A percentile compares a stretch with the other conserved stretches of the same genome.
Evolutionary conservation across 768 basidiomycete genomes (phyloP).

Genomic region (Lentinula lateritia): DNA sequence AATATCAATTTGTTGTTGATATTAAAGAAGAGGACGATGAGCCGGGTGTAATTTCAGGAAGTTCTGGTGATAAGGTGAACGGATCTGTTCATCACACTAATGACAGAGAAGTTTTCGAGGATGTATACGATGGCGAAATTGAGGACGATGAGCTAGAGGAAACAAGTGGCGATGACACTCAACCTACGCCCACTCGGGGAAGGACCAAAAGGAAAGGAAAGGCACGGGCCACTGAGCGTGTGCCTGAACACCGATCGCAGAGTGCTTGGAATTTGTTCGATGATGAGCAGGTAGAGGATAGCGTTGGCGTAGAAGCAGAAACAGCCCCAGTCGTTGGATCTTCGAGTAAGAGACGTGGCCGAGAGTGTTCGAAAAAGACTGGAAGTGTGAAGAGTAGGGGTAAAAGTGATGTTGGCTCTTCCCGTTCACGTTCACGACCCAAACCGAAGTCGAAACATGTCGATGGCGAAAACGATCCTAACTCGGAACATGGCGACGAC

Average conservation of each 20-base stretch:
- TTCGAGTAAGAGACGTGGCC: background rate
- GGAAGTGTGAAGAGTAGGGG: background rate
- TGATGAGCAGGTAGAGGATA: background rate
- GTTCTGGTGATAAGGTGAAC: background rate
- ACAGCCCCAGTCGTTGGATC: background rate
- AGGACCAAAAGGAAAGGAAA: background rate
- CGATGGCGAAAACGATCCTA: background rate
- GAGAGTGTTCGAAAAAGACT: background rate
- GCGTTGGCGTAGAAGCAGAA: background rate
- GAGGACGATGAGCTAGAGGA: background rate
- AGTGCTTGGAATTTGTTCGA: conserved; percentile 1
- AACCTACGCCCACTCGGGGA: background rate
- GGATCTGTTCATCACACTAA: background rate
- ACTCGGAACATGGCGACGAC: background rate
- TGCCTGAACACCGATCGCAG: background rate
- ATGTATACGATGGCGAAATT: background rate
- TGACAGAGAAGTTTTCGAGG: background rate
- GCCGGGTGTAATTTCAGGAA: background rate
- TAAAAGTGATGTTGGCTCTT: background rate
- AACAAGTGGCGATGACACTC: background rate
- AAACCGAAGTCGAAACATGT: background rate
- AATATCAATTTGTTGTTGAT: background rate
- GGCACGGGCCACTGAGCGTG: background rate
- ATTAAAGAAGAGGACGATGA: background rate
- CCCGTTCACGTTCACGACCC: background rate